Percentiles rank a stretch among this genome's conserved stretches.
phyloP scores from a whole-genome alignment of 805 yeast species.

The Kuraishia cidri region DNA sequence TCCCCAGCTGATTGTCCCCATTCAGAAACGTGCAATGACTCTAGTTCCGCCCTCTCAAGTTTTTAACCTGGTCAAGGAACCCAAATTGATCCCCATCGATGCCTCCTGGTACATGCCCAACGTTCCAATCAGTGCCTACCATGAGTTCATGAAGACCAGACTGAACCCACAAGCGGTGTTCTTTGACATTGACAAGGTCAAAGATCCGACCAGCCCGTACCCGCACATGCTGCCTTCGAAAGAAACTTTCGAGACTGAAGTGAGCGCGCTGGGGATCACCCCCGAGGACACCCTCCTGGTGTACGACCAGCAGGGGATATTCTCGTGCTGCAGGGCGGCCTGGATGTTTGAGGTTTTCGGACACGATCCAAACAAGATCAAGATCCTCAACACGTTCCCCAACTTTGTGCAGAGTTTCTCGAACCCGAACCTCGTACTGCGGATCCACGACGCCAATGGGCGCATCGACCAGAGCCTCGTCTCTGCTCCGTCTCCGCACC shows the following conservation, averaged over 20 bases:
- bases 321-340: slow-evolving; percentile 84
- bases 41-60: too few relatives aligned
- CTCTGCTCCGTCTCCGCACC: slow-evolving; percentile 12
- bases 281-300: slow-evolving; percentile 58
- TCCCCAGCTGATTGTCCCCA: too few relatives aligned
- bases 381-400: slow-evolving; percentile 61
- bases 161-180: slow-evolving; percentile 53
- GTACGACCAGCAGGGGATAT: slow-evolving; percentile 79
- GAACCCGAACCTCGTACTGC: slow-evolving; percentile 14
- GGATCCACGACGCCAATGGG: slow-evolving; percentile 8
- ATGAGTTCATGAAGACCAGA: slow-evolving; percentile 52
- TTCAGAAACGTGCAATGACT: too few relatives aligned
- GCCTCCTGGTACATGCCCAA: slow-evolving; percentile 93
- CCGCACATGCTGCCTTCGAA: slow-evolving; percentile 88
- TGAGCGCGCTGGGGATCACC: slow-evolving; percentile 46
- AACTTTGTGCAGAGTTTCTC: slow-evolving; percentile 14
- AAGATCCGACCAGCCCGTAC: slow-evolving; percentile 48
- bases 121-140: slow-evolving; percentile 44
- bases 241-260: slow-evolving; percentile 41
- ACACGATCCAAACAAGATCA: slow-evolving; percentile 46
- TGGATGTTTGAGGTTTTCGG: slow-evolving; percentile 85
- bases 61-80: too few relatives aligned
- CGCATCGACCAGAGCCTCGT: slow-evolving; percentile 11
- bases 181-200: slow-evolving; percentile 70
- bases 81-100: slow-evolving; percentile 67